Evolutionary conservation across 2,329 filamentous ascomycete species (phyloP).

Genomic region (Fusarium dimerum): DNA sequence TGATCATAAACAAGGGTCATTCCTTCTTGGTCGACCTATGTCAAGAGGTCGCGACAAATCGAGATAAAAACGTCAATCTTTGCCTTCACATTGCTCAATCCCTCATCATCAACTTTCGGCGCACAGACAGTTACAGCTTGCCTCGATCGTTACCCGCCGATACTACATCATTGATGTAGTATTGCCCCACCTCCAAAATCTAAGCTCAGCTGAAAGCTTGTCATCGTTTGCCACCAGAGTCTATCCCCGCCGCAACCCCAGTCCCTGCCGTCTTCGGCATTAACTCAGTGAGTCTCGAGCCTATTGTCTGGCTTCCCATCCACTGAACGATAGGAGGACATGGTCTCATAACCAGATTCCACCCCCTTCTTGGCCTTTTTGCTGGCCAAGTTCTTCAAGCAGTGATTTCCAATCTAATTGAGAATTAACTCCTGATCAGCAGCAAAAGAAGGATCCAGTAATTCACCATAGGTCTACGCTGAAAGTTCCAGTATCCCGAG

Average conservation of each 20-base stretch:
- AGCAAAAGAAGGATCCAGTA: too few relatives aligned
- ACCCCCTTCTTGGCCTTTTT: not conserved
- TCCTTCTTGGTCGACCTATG: not conserved
- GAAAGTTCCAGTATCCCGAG: too few relatives aligned
- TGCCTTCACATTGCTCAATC: not conserved
- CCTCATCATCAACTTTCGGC: not conserved
- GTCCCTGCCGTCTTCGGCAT: not conserved
- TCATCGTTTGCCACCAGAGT: not conserved
- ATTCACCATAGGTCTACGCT: too few relatives aligned
- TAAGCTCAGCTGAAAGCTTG: not conserved
- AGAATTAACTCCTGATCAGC: too few relatives aligned
- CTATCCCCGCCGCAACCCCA: not conserved
- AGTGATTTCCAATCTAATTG: too few relatives aligned
- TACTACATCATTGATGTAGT: not conserved
- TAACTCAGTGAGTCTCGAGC: too few relatives aligned
- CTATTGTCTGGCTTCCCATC: not conserved
- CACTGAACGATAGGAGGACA: not conserved
- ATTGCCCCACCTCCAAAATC: not conserved
- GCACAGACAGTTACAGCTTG: not conserved
- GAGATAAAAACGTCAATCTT: not conserved
- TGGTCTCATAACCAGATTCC: not conserved
- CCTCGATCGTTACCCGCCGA: too few relatives aligned
- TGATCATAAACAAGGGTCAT: not conserved
- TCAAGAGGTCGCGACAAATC: not conserved
- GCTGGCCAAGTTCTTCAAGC: too few relatives aligned